Conservation (phyloP, 208 protist genomes). For the Herpetomonas muscarum region DNA sequence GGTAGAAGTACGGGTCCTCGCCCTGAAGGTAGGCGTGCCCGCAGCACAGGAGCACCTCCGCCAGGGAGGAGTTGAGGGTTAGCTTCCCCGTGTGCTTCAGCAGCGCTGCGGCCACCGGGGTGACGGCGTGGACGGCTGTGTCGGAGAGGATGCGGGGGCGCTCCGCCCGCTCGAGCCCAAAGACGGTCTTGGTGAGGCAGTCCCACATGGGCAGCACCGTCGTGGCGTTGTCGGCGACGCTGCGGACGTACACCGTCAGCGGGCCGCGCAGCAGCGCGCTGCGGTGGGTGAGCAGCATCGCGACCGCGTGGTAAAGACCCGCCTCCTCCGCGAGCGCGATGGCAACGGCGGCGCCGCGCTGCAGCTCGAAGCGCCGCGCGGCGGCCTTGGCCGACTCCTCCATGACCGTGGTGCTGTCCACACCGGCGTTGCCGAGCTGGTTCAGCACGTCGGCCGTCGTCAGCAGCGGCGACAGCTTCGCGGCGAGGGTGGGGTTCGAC, state of each 20-base stretch:
- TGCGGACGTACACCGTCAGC: constrained; percentile 24
- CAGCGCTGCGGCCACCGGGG: constrained; percentile 38
- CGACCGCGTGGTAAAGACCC: constrained; percentile 43
- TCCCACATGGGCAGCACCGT: constrained; percentile 56
- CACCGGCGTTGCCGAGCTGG: constrained; percentile 34
- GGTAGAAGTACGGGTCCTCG: constrained; percentile 61
- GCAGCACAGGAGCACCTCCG: constrained; percentile 66
- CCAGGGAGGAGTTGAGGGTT: constrained; percentile 31
- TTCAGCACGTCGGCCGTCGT: constrained; percentile 58
- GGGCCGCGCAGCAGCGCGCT: constrained; percentile 45
- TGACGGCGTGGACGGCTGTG: constrained; percentile 27
- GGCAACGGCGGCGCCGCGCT: constrained; percentile 50
- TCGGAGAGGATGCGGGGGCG: constrained; percentile 49
- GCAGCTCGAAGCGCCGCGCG: constrained; percentile 25
- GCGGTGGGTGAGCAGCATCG: constrained; percentile 67
- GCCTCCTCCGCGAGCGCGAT: constrained; percentile 40
- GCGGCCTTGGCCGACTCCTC: constrained; percentile 1
- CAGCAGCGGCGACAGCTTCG: constrained; percentile 29
- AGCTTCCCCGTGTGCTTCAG: constrained; percentile 33
- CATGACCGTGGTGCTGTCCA: constrained; percentile 4
- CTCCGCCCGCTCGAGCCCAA: constrained; percentile 40
- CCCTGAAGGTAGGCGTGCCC: constrained; percentile 78
- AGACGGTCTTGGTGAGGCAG: constrained; percentile 48
- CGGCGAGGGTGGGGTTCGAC: background rate
- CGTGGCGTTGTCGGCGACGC: constrained; percentile 23